phyloP scores from a whole-genome alignment of 1,284 basidiomycete genomes.

The Spongiforma sp. region DNA sequence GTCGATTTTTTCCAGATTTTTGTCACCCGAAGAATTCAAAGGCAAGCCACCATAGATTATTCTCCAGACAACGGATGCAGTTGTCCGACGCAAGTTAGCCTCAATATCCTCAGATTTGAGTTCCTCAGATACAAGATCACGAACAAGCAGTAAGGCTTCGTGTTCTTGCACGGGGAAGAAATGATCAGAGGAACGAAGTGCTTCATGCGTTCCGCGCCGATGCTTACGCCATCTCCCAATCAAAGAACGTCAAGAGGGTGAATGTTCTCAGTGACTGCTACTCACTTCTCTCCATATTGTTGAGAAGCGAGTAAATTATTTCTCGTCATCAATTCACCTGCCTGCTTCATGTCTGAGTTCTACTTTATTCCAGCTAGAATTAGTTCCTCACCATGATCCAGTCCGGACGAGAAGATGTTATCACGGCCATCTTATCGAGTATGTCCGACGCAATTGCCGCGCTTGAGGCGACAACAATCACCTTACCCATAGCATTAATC shows the following conservation, averaged over 20 bases:
- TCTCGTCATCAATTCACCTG: slow-evolving; percentile 11
- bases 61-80: slow-evolving; percentile 14
- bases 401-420: too few relatives aligned
- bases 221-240: slow-evolving; percentile 9
- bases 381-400: too few relatives aligned
- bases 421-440: too few relatives aligned
- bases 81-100: slow-evolving; percentile 10
- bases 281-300: slow-evolving; percentile 13
- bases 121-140: too few relatives aligned
- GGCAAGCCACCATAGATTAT: slow-evolving; percentile 11
- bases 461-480: too few relatives aligned
- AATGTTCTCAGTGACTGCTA: not conserved
- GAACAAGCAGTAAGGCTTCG: slow-evolving; percentile 11
- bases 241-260: not conserved
- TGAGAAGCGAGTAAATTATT: slow-evolving; percentile 9
- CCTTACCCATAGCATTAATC: too few relatives aligned
- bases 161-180: too few relatives aligned
- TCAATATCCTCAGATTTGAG: slow-evolving; percentile 1
- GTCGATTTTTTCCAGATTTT: too few relatives aligned
- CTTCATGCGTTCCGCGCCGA: too few relatives aligned
- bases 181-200: not conserved
- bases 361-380: too few relatives aligned
- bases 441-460: too few relatives aligned
- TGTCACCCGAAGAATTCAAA: slow-evolving; percentile 6
- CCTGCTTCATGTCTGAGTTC: too few relatives aligned